Conservation (phyloP, 805 yeast species). For the Kodamaea kaohsiungensis region DNA sequence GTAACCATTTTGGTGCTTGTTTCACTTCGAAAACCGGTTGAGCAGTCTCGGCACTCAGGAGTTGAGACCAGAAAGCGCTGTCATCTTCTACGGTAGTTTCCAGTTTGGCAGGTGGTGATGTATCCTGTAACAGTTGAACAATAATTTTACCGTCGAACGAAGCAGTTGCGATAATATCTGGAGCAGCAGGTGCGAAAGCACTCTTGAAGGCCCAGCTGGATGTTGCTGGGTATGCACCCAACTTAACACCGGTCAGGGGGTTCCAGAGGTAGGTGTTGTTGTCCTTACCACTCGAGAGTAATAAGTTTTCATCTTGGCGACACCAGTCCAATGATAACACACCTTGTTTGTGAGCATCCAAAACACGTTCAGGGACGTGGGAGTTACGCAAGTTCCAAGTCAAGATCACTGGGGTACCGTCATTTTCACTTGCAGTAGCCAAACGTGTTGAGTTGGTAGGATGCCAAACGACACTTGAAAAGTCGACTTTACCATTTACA, state of each 20-base stretch:
- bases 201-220: constrained; percentile 94
- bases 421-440: constrained; percentile 84
- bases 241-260: constrained; percentile 67
- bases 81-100: constrained; percentile 51
- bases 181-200: constrained; percentile 81
- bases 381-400: constrained; percentile 96
- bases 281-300: constrained; percentile 92
- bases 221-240: constrained; percentile 88
- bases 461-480: constrained; percentile 92
- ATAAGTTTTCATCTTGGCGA: constrained; percentile 68
- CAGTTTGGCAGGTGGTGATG: constrained; percentile 53
- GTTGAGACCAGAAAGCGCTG: constrained; percentile 83
- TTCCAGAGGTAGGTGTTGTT: constrained; percentile 89
- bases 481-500: constrained; percentile 57
- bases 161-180: constrained; percentile 87
- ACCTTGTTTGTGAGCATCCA: constrained; percentile 85
- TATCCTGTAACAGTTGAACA: constrained; percentile 87
- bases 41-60: constrained; percentile 65
- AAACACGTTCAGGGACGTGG: constrained; percentile 77
- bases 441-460: constrained; percentile 84
- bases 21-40: constrained; percentile 69
- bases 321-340: constrained; percentile 94
- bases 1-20: constrained; percentile 92
- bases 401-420: constrained; percentile 73
- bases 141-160: constrained; percentile 82